Evolutionary conservation across 1,284 basidiomycete species (phyloP).

Genomic region (Tilletia caries): DNA sequence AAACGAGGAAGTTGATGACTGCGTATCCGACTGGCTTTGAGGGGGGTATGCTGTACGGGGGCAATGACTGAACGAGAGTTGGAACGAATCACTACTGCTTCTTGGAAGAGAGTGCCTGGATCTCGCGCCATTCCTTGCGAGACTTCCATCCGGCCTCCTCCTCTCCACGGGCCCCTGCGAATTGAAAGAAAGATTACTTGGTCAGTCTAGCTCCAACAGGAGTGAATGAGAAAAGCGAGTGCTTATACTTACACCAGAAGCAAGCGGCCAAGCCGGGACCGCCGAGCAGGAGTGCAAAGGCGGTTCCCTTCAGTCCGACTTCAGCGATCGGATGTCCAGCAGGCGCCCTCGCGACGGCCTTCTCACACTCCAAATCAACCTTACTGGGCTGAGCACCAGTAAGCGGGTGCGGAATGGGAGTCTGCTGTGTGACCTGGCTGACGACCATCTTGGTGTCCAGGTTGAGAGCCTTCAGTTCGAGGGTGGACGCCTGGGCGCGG

Average conservation of each 20-base stretch:
- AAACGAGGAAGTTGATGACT: neutral
- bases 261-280: slow-evolving; percentile 34
- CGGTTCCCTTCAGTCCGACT: slow-evolving; percentile 25
- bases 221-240: too few relatives aligned
- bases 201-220: too few relatives aligned
- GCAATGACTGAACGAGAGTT: too few relatives aligned
- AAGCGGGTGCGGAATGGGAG: slow-evolving; percentile 20
- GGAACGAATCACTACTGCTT: slow-evolving; percentile 17
- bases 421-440: neutral
- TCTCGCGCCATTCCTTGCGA: slow-evolving; percentile 34
- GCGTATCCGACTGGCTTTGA: neutral
- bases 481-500: slow-evolving; percentile 20
- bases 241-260: slow-evolving; percentile 27
- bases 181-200: too few relatives aligned
- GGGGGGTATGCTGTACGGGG: too few relatives aligned
- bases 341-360: slow-evolving; percentile 32
- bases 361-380: slow-evolving; percentile 34
- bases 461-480: too few relatives aligned
- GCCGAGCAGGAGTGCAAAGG: slow-evolving; percentile 22
- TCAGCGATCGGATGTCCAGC: slow-evolving; percentile 32
- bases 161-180: slow-evolving; percentile 28
- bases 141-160: slow-evolving; percentile 39
- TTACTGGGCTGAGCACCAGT: slow-evolving; percentile 23
- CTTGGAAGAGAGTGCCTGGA: slow-evolving; percentile 32
- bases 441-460: neutral